phyloP scores from a whole-genome alignment of 2,329 filamentous ascomycete genomes.

The Dryadomyces quercus-mongolicae region DNA sequence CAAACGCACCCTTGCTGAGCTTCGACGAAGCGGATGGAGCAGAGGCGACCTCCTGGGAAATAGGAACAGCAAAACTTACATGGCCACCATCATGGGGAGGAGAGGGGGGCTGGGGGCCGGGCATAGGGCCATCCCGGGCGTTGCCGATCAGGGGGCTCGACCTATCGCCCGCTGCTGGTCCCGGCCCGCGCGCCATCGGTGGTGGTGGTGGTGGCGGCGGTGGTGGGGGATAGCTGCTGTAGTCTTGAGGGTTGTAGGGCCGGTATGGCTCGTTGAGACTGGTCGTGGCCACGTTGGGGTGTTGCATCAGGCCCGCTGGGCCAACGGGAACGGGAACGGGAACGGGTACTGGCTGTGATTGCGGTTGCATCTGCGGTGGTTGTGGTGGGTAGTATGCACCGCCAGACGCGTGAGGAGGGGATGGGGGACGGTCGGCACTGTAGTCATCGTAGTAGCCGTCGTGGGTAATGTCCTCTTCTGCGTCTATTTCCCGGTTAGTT shows the following conservation, averaged over 20 bases:
- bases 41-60: constrained; percentile 2
- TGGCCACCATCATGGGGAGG: constrained; percentile 7
- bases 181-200: not conserved
- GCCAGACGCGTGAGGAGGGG: constrained; percentile 38
- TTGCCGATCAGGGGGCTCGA: not conserved
- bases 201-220: not conserved
- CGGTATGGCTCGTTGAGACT: constrained; percentile 22
- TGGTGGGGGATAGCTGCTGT: constrained; percentile 22
- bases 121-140: too few species aligned
- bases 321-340: too few species aligned
- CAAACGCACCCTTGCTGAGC: constrained; percentile 10
- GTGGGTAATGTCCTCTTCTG: constrained; percentile 22
- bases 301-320: constrained; percentile 22
- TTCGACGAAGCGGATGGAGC: constrained; percentile 1
- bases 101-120: not conserved
- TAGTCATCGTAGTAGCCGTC: constrained; percentile 25
- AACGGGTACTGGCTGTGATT: not conserved
- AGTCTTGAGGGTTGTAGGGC: constrained; percentile 31
- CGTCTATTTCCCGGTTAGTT: constrained; percentile 15
- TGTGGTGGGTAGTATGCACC: constrained; percentile 35
- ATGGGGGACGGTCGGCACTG: constrained; percentile 21
- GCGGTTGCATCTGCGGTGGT: constrained; percentile 17
- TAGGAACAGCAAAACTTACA: constrained; percentile 12
- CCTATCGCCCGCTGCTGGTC: not conserved
- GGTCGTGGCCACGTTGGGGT: constrained; percentile 22